Percentiles rank a stretch among this genome's conserved stretches.
Evolutionary conservation across 192 early-diverging fungal species (phyloP).

Genomic region (Rhizophagus clarus): DNA sequence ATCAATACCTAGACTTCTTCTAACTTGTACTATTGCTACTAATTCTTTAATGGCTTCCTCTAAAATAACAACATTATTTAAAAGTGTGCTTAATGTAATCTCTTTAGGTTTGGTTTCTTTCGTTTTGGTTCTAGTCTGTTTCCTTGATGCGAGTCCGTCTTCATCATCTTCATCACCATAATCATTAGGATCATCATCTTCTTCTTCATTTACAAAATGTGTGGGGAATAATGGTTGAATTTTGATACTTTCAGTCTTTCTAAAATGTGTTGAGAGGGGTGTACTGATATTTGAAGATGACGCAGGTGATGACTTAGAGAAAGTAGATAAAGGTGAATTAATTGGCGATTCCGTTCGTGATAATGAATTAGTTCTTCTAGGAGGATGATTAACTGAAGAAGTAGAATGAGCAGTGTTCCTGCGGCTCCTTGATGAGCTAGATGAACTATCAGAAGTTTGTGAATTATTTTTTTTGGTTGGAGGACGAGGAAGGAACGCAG

Average conservation of each 20-base stretch:
- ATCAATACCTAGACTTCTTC: constrained; percentile 75
- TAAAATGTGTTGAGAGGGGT: constrained; percentile 35
- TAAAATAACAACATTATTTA: constrained; percentile 90
- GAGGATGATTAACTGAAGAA: neutral
- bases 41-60: constrained; percentile 94
- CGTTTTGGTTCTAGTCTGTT: constrained; percentile 33
- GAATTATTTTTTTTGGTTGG: constrained; percentile 15
- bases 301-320: neutral
- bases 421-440: neutral
- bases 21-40: constrained; percentile 78
- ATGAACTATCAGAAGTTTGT: neutral
- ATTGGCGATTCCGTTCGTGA: neutral
- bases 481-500: constrained; percentile 21
- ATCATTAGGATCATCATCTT: constrained; percentile 41
- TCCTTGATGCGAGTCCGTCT: constrained; percentile 41
- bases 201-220: constrained; percentile 55
- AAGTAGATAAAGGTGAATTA: constrained; percentile 17
- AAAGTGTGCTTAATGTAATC: constrained; percentile 59
- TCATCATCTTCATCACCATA: constrained; percentile 33
- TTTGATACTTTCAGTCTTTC: constrained; percentile 46
- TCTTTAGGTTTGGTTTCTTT: constrained; percentile 46
- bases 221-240: constrained; percentile 58
- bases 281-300: constrained; percentile 28
- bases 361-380: constrained; percentile 14
- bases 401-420: neutral